phyloP scores from a whole-genome alignment of 352 stramenopile species.

The Thraustochytrium sp. region DNA sequence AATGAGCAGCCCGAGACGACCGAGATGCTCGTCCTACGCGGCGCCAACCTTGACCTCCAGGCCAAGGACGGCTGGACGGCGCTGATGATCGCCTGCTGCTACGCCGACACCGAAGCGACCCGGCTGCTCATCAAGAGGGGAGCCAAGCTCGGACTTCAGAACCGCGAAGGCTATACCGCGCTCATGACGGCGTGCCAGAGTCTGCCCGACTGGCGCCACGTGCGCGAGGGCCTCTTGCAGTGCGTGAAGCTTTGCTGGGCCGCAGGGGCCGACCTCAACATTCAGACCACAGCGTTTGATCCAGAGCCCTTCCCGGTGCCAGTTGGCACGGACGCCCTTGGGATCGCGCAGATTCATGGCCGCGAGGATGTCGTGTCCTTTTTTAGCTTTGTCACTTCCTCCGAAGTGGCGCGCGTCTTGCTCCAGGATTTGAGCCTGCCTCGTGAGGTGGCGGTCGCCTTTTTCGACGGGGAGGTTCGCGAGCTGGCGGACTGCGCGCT shows the following conservation, averaged over 20 bases:
- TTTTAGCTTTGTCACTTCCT: neutral
- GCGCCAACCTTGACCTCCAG: neutral
- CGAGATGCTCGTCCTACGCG: neutral
- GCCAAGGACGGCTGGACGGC: neutral
- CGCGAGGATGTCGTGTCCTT: neutral
- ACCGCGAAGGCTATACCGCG: neutral
- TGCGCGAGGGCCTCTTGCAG: neutral
- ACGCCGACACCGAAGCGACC: neutral
- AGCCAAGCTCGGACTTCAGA: neutral
- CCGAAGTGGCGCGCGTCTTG: neutral
- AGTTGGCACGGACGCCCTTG: neutral
- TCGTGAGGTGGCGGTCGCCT: neutral
- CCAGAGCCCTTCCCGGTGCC: neutral
- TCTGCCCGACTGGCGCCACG: neutral
- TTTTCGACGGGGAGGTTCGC: constrained; percentile 12
- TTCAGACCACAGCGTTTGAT: neutral
- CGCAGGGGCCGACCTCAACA: neutral
- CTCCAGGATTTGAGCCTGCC: neutral
- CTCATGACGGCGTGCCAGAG: constrained; percentile 19
- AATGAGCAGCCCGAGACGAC: neutral
- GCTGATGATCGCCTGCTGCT: neutral
- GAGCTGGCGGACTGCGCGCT: neutral
- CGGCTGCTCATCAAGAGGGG: neutral
- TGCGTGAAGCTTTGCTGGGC: constrained; percentile 1
- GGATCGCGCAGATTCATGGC: neutral